Conservation (phyloP, 768 basidiomycete genomes). For the Tricholoma matsutake region DNA sequence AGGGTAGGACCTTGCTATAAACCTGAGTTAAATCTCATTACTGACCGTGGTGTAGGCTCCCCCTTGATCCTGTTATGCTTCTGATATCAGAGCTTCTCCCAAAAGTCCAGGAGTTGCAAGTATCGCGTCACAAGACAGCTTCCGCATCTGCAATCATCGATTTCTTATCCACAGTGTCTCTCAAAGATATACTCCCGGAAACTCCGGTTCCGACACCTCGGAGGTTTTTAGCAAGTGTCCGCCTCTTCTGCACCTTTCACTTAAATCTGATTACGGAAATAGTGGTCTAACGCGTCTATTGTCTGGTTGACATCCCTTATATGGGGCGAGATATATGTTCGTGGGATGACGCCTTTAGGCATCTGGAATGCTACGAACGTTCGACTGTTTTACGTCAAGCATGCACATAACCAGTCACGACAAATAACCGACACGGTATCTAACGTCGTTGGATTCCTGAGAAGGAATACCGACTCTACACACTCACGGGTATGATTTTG, state of each 20-base stretch:
- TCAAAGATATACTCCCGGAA: constrained; percentile 74
- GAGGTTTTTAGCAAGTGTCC: constrained; percentile 63
- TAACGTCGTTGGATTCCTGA: constrained; percentile 74
- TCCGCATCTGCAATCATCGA: constrained; percentile 70
- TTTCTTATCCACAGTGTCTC: constrained; percentile 65
- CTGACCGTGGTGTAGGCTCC: constrained; percentile 50
- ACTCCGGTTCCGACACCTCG: constrained; percentile 63
- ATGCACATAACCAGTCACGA: constrained; percentile 64
- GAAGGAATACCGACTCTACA: constrained; percentile 42
- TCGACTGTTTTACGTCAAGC: constrained; percentile 88
- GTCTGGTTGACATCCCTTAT: constrained; percentile 92
- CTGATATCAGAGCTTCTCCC: constrained; percentile 87
- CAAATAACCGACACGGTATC: constrained; percentile 78
- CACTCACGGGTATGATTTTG: constrained; percentile 4
- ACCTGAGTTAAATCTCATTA: constrained; percentile 10
- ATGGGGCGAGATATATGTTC: constrained; percentile 95
- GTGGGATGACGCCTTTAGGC: constrained; percentile 80
- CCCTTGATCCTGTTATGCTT: constrained; percentile 84
- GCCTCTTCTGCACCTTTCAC: background rate
- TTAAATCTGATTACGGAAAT: constrained; percentile 4
- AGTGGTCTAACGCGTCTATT: constrained; percentile 93
- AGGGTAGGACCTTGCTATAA: constrained; percentile 51
- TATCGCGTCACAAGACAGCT: constrained; percentile 57
- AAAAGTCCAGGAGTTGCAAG: constrained; percentile 78
- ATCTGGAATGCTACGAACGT: constrained; percentile 92